Evolutionary conservation across 345 rosid species (phyloP).

Genomic region (Brassica nigra): DNA sequence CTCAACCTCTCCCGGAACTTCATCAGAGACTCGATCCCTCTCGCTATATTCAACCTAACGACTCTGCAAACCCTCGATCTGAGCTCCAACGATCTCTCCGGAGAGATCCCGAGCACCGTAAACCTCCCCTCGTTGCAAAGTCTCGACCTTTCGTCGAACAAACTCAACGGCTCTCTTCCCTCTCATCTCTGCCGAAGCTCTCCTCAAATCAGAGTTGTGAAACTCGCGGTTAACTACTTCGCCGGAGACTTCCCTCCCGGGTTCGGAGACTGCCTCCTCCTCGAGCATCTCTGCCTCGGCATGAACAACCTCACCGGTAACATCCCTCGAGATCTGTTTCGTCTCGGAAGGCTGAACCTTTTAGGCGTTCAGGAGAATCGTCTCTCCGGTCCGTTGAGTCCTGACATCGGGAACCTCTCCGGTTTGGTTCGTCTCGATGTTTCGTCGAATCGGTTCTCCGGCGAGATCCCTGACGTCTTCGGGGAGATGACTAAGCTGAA

Average conservation of each 20-base stretch:
- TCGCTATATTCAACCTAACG: conserved; percentile 48
- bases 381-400: conserved; percentile 55
- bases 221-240: conserved; percentile 60
- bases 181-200: conserved; percentile 57
- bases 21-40: conserved; percentile 55
- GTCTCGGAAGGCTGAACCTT: conserved; percentile 48
- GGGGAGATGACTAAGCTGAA: conserved; percentile 32
- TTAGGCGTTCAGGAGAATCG: conserved; percentile 58
- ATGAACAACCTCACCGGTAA: conserved; percentile 62
- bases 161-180: conserved; percentile 52
- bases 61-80: conserved; percentile 55
- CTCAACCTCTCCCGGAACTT: conserved; percentile 65
- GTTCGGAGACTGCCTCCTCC: conserved; percentile 46
- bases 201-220: conserved; percentile 34
- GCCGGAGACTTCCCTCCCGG: conserved; percentile 53
- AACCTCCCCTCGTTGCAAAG: conserved; percentile 48
- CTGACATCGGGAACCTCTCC: conserved; percentile 46
- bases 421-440: conserved; percentile 58
- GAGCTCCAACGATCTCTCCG: conserved; percentile 59
- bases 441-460: conserved; percentile 54
- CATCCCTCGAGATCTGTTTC: conserved; percentile 52
- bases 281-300: conserved; percentile 61
- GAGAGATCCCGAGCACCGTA: conserved; percentile 46
- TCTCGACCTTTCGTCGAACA: conserved; percentile 57
- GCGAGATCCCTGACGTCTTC: conserved; percentile 68